These are phyloP conservation scores for Selaginella moellendorffii DNA, from an alignment of 75 land plant genomes.

Conservation along the genomic window DNA sequence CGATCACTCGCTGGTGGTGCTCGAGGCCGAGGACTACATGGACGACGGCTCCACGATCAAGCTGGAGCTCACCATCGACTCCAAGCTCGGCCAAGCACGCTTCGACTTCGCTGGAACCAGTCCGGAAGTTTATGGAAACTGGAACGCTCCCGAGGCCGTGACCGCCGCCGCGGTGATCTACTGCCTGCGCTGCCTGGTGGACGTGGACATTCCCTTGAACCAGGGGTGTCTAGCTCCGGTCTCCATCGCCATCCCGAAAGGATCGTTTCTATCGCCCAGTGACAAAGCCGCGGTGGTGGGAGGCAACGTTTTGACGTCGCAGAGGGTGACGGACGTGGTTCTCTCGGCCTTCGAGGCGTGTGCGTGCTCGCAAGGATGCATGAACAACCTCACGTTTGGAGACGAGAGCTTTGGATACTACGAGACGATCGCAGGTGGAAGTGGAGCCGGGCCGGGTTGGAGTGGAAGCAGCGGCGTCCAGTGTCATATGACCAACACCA, in stretches of 20 bases:
- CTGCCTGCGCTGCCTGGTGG: constrained; percentile 79
- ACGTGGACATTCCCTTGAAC: constrained; percentile 94
- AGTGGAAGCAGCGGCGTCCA: constrained; percentile 91
- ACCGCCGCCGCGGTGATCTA: constrained; percentile 95
- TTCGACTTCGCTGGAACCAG: constrained; percentile 86
- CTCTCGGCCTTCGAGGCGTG: constrained; percentile 92
- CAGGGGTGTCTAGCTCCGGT: constrained; percentile 98
- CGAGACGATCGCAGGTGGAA: constrained; percentile 95
- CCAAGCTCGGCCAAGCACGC: constrained; percentile 54
- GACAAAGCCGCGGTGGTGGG: constrained; percentile 98
- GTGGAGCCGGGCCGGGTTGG: constrained; percentile 94
- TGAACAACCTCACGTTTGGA: constrained; percentile 97
- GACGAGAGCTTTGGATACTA: constrained; percentile 88
- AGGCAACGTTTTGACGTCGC: constrained; percentile 97
- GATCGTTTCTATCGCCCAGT: constrained; percentile 89
- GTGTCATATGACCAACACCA: constrained; percentile 97
- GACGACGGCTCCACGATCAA: constrained; percentile 94
- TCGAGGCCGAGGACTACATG: constrained; percentile 95
- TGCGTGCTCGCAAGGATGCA: constrained; percentile 99
- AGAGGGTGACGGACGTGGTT: constrained; percentile 86
- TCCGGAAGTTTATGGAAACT: constrained; percentile 88
- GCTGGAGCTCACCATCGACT: constrained; percentile 69
- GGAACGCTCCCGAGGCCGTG: constrained; percentile 99
- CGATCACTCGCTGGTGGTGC: constrained; percentile 16
- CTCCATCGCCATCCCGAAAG: constrained; percentile 58